Evolutionary conservation across 176 grass and related monocot species (phyloP), one percentile per base, ranked within the genome.

Genomic region (Alloteropsis semialata): DNA sequence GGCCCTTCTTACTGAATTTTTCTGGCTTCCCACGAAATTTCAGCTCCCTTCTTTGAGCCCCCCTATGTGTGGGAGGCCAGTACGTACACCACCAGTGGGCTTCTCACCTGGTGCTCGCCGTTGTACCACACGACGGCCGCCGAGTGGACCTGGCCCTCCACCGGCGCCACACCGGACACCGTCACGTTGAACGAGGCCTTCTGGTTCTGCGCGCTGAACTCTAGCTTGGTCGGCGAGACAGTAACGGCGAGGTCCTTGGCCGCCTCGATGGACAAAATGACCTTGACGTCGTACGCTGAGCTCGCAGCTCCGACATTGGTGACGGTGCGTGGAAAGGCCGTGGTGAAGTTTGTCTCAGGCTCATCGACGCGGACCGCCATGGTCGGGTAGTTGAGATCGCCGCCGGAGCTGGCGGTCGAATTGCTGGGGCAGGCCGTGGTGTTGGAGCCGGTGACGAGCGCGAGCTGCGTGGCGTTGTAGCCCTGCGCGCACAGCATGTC

Each of bases 311-410:
- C 34, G 34, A 36, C 34, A 36, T 36, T 36, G 34, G 34, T 36
- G 34, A 36, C 34, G 34, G 34, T 5, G 5, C 34, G 34, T 5
- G 34, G 59, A 43, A 91, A 91, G 18, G 4, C 7, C 9, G 19
- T 8, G 13, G 5, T 34, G 61, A 88, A 85, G 8, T 41, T 33
- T 42, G 36, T 36, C 4, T 60, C 19, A 2, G 61, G 8, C 0
- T 17, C 8, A 1, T 17, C 8, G 1, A 78, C 80, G 3, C 25
- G 49, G 0, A 65, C 46, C 1, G 80, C 65, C 80, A 90, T 90
- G 30, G 88, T 83, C 3, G 84, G 88, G 39, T 90, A 84, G 73
- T 90, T 87, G 17, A 84, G 79, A 49, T 82, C 71, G 2, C 16
- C 67, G 21, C 25, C n/a, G 25, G 55, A 27, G 22, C 55, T 22